Base-by-base conservation (phyloP, 2,329 filamentous ascomycete species). In the Cytospora schulzeri region DNA sequence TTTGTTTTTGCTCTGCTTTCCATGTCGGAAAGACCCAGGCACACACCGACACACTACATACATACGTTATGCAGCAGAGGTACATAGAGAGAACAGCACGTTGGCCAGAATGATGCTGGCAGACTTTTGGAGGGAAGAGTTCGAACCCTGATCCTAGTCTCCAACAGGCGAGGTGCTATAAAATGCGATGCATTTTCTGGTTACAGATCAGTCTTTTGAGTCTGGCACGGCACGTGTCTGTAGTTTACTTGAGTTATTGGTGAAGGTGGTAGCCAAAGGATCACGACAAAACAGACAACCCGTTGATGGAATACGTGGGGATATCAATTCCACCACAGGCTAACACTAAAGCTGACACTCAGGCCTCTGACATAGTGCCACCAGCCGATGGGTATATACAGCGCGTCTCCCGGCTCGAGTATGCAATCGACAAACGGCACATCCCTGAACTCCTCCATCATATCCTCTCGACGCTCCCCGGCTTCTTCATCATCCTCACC, bases 281-380 rank as follows among this genome's bases (percentile, higher is more conserved):
- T n/a, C n/a, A n/a, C n/a, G n/a, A n/a, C n/a, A n/a, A n/a, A n/a
- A n/a, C n/a, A n/a, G n/a, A n/a, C n/a, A n/a, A n/a, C n/a, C n/a
- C n/a, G n/a, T n/a, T n/a, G n/a, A n/a, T n/a, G n/a, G n/a, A n/a
- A n/a, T n/a, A n/a, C n/a, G n/a, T 33, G 7, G n/a, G 22, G 45
- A 14, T 38, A 31, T 75, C 63, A 85, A 69, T 91, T 90, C 91
- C 92, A 99, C 95, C 95, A 99, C 73, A 97, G 98, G 73, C 93
- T 97, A 15, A 98, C 93, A 70, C 93, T 97, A 72, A 96, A 93
- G 73, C 94, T 97, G 24, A 91, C 86, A 63, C 87, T 92, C 71
- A 98, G 74, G 57, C 92, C 92, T 66, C 91, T 83, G 4, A 98
- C 91, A 76, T 97, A 98, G 80, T 99, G 95, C 95, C 95, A 99